Evolutionary conservation across 306 rosid species (phyloP).

Genomic region (Carpinus viminea): DNA sequence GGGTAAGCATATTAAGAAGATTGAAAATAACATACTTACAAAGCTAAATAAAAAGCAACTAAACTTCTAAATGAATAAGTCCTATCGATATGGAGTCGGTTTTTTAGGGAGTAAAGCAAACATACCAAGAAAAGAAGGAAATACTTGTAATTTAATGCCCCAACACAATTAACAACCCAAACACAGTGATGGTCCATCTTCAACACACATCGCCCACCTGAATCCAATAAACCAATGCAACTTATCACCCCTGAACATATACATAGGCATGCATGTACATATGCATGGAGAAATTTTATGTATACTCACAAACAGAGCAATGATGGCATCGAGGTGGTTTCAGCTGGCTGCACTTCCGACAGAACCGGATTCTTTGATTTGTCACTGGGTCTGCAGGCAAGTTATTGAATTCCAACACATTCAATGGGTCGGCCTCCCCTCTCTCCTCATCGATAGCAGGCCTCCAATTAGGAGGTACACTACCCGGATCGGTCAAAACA

Average conservation of each 20-base stretch:
- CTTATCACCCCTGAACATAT: slow-evolving; percentile 9
- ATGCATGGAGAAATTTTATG: slow-evolving; percentile 2
- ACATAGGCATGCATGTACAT: background rate
- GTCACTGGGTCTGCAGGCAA: slow-evolving; percentile 46
- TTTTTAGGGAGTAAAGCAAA: slow-evolving; percentile 17
- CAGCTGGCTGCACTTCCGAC: slow-evolving; percentile 85
- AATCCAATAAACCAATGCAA: slow-evolving; percentile 23
- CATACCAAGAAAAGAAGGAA: slow-evolving; percentile 96
- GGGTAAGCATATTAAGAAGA: background rate
- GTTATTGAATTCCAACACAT: slow-evolving; percentile 53
- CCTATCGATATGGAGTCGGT: background rate
- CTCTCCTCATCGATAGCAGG: slow-evolving; percentile 86
- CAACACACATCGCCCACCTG: slow-evolving; percentile 97
- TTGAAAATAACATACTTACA: slow-evolving; percentile 16
- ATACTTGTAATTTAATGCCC: slow-evolving; percentile 90
- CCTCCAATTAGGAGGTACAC: slow-evolving; percentile 93
- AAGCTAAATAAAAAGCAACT: slow-evolving; percentile 15
- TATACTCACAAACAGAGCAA: slow-evolving; percentile 93
- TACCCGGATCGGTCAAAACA: slow-evolving; percentile 93
- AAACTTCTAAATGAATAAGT: background rate
- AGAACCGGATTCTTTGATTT: slow-evolving; percentile 64
- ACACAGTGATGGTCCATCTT: slow-evolving; percentile 99
- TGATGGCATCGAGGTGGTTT: slow-evolving; percentile 97
- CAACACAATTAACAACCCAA: slow-evolving; percentile 99
- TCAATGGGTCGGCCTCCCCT: slow-evolving; percentile 86